phyloP scores from a whole-genome alignment of 768 basidiomycete species.

The Lactifluus echinatus region DNA sequence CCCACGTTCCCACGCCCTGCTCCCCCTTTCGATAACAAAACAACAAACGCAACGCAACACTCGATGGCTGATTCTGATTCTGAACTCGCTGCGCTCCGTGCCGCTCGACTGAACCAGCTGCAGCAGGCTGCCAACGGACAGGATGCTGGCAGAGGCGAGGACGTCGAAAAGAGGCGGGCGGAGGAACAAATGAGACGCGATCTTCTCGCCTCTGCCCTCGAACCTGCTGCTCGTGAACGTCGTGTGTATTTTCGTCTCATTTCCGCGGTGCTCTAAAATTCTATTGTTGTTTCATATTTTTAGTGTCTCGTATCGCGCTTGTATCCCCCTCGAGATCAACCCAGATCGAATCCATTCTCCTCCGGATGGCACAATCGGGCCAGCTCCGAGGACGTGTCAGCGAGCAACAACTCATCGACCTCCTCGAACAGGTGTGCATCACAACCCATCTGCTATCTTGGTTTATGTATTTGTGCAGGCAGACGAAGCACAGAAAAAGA shows the following conservation, averaged over 20 bases:
- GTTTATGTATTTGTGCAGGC: slow-evolving; percentile 21
- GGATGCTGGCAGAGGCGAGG: slow-evolving; percentile 43
- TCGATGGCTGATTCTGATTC: slow-evolving; percentile 30
- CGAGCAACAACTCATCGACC: slow-evolving; percentile 74
- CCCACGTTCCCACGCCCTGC: slow-evolving; percentile 5
- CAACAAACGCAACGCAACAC: too few relatives aligned
- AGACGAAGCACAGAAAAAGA: slow-evolving; percentile 38
- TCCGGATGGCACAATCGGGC: slow-evolving; percentile 78
- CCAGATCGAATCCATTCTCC: slow-evolving; percentile 69
- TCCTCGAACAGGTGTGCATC: slow-evolving; percentile 72
- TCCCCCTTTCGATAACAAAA: neutral
- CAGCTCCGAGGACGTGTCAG: slow-evolving; percentile 69
- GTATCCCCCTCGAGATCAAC: slow-evolving; percentile 76
- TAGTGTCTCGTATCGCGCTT: slow-evolving; percentile 81
- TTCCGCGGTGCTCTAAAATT: neutral
- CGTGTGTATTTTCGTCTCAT: slow-evolving; percentile 1
- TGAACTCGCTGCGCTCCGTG: slow-evolving; percentile 38
- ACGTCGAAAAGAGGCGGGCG: slow-evolving; percentile 34
- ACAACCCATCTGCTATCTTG: neutral
- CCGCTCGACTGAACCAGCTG: slow-evolving; percentile 36
- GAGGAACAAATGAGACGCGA: slow-evolving; percentile 74
- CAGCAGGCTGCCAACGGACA: slow-evolving; percentile 24
- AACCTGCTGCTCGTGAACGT: slow-evolving; percentile 20
- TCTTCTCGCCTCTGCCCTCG: slow-evolving; percentile 28
- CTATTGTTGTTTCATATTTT: neutral